Percentiles rank a stretch among this genome's conserved stretches.
Conservation (phyloP, 2,329 filamentous ascomycete species). For the Clarireedia hainanense region DNA sequence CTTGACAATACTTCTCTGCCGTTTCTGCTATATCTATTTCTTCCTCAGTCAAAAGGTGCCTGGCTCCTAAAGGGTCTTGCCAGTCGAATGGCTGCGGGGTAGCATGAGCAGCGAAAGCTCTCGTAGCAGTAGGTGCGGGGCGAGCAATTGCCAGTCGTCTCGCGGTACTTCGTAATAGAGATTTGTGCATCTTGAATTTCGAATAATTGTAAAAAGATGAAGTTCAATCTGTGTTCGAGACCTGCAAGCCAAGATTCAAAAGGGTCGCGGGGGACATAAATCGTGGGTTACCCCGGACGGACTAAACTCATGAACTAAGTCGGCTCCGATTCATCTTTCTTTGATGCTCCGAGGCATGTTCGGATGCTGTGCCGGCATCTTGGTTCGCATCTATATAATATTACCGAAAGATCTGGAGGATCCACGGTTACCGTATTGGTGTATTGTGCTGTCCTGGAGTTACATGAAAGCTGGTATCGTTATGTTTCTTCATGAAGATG, state of each 20-base stretch:
- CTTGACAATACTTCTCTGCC: conserved; percentile 89
- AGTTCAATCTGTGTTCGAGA: not conserved
- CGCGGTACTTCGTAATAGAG: conserved; percentile 19
- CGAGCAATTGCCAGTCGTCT: conserved; percentile 20
- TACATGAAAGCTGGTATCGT: too few relatives aligned
- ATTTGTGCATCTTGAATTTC: conserved; percentile 22
- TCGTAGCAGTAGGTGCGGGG: conserved; percentile 8
- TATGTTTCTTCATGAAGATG: too few relatives aligned
- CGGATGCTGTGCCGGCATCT: not conserved
- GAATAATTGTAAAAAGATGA: not conserved
- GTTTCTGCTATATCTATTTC: conserved; percentile 86
- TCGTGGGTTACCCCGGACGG: not conserved
- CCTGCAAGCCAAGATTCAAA: not conserved
- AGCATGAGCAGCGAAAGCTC: conserved; percentile 24
- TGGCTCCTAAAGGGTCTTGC: conserved; percentile 76
- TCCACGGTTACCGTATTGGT: not conserved
- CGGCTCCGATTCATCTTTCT: not conserved
- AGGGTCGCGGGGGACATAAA: not conserved
- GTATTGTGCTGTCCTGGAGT: not conserved
- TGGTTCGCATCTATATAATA: not conserved
- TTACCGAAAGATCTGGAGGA: too few relatives aligned
- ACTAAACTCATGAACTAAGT: not conserved
- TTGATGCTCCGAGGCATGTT: conserved; percentile 8
- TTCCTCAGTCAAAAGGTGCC: conserved; percentile 77
- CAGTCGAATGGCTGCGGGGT: conserved; percentile 61